A percentile compares a stretch with the other conserved stretches of the same genome.
phyloP scores from a whole-genome alignment of 768 basidiomycete genomes.

The Suillus tomentosus region DNA sequence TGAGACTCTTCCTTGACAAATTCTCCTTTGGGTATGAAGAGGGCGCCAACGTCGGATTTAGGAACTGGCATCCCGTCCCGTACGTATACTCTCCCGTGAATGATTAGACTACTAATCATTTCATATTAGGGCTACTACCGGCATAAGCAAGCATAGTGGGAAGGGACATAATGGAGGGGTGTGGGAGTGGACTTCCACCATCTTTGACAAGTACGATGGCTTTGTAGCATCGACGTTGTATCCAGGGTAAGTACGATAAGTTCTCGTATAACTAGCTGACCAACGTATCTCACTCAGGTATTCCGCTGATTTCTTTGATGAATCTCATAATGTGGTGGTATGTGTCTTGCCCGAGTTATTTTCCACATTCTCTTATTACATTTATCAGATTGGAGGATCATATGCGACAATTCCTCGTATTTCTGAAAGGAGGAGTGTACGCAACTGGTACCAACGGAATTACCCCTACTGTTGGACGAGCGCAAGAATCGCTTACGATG shows the following conservation, averaged over 20 bases:
- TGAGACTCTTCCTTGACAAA: constrained; percentile 75
- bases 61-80: constrained; percentile 94
- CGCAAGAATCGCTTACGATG: constrained; percentile 65
- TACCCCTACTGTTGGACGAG: constrained; percentile 91
- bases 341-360: constrained; percentile 33
- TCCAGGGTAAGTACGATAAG: constrained; percentile 63
- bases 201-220: constrained; percentile 70
- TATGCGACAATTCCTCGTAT: constrained; percentile 85
- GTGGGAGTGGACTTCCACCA: constrained; percentile 97
- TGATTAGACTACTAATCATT: background rate
- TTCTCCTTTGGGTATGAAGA: constrained; percentile 75
- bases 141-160: constrained; percentile 48
- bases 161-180: constrained; percentile 90
- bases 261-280: background rate
- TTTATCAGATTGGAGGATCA: constrained; percentile 80
- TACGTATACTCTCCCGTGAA: constrained; percentile 41
- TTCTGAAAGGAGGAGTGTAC: constrained; percentile 69
- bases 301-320: constrained; percentile 91
- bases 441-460: constrained; percentile 92
- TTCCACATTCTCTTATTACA: background rate
- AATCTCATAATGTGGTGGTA: constrained; percentile 83
- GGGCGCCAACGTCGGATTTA: constrained; percentile 82
- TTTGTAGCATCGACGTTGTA: constrained; percentile 78
- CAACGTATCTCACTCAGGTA: constrained; percentile 45
- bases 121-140: constrained; percentile 63